Base-by-base conservation (phyloP, 2,329 filamentous ascomycete genomes). In the Epicoccum nigrum region DNA sequence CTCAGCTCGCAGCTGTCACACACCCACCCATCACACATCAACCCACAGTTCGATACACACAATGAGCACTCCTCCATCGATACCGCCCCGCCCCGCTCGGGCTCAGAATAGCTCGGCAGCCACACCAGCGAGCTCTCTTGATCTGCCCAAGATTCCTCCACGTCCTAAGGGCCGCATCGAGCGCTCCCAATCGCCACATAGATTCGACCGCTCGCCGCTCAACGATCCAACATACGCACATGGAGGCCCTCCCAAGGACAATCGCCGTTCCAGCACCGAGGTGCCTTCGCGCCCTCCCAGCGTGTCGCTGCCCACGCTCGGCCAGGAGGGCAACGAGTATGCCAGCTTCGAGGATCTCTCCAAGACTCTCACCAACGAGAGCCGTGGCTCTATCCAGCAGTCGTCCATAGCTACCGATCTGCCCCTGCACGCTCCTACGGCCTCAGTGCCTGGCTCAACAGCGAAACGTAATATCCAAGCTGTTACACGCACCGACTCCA, bases 401-500 rank as follows among this genome's bases (percentile, higher is more conserved):
- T 92, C 87, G 16, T 90, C 87, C 62, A 81, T 96, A 48, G 87
- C 84, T 59, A 85, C 88, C 50, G 90, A 96, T 68, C 77, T 97
- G 64, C 89, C 94, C 74, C 84, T 97, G 51, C 86, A 96, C 74
- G 92, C 92, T 51, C 93, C 93, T 2, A 94, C 87, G 74, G 92
- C 93, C 5, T 95, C 92, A 12, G 80, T 96, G 57, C 88, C 92
- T 8, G 85, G 84, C 37, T 84, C 85, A 16, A 94, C 87, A 65
- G 92, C 92, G 53, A 94, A 92, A 75, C 85, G 90, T 70, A 85
- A 89, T 65, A 90, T 97, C 42, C 85, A 88, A 69, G 81, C 84
- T 12, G 92, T 97, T 54, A 97, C 93, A 27, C 87, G 90, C 60
- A 97, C 92, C 60, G 92, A 97, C 76, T 96, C 91, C n/a, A 85